A percentile compares a stretch with the other conserved stretches of the same genome.
These are phyloP conservation scores for Penicillium rolfsii DNA, from an alignment of 2,329 filamentous ascomycete species.

Conservation along the genomic window DNA sequence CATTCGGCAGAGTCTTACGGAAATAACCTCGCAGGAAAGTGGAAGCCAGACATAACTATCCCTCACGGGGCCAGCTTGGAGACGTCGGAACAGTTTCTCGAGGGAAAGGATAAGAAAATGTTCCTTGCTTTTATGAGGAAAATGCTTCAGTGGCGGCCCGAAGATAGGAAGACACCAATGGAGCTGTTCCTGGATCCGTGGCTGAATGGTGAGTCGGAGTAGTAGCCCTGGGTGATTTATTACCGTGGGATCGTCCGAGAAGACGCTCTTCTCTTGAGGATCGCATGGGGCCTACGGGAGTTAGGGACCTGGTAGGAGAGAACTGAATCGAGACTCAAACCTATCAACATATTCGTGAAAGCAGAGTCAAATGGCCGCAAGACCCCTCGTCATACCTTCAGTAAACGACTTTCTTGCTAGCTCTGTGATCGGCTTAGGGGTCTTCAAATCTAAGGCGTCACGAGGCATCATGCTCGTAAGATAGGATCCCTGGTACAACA, in stretches of 20 bases:
- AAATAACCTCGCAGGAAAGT: neutral
- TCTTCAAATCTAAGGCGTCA: too few relatives aligned
- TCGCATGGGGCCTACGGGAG: neutral
- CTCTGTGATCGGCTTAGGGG: neutral
- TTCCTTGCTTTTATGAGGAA: neutral
- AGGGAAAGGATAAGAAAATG: neutral
- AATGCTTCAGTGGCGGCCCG: neutral
- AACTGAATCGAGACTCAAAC: neutral
- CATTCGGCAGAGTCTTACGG: neutral
- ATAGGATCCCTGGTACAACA: neutral
- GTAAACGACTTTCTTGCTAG: neutral
- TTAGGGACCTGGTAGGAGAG: neutral
- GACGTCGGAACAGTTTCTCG: neutral
- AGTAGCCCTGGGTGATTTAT: neutral
- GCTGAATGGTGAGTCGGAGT: neutral
- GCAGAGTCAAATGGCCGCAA: neutral
- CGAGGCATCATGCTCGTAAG: neutral
- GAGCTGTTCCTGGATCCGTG: neutral
- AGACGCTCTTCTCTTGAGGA: neutral
- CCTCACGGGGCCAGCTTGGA: neutral
- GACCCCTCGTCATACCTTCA: neutral
- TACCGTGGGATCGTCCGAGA: neutral
- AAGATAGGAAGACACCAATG: neutral
- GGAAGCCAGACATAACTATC: neutral
- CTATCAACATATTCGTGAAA: neutral